Conservation (phyloP, 2,329 filamentous ascomycete genomes). For the Didymella pinodella region DNA sequence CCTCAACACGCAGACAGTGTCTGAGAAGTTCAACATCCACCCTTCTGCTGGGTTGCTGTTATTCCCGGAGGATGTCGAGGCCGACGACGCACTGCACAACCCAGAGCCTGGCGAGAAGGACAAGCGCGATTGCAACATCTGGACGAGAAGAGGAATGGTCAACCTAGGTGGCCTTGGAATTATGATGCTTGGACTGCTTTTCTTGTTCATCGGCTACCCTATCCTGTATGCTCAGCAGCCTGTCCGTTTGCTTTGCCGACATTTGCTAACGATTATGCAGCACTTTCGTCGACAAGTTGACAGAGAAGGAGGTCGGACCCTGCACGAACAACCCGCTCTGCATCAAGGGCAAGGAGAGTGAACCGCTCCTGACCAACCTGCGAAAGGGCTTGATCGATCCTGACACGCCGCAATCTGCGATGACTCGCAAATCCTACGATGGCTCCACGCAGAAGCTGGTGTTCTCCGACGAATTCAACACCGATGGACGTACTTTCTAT, state of each 20-base stretch:
- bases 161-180: slow-evolving; percentile 70
- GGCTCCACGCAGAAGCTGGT: slow-evolving; percentile 70
- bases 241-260: neutral
- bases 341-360: slow-evolving; percentile 57
- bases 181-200: slow-evolving; percentile 67
- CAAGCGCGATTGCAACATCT: slow-evolving; percentile 69
- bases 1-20: slow-evolving; percentile 75
- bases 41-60: slow-evolving; percentile 71
- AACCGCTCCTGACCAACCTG: slow-evolving; percentile 66
- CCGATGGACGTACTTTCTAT: slow-evolving; percentile 72
- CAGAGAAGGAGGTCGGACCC: slow-evolving; percentile 46
- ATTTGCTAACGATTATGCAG: slow-evolving; percentile 50
- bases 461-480: slow-evolving; percentile 78
- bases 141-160: slow-evolving; percentile 67
- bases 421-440: slow-evolving; percentile 63
- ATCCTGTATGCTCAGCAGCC: slow-evolving; percentile 65
- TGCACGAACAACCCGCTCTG: slow-evolving; percentile 58
- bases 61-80: slow-evolving; percentile 76
- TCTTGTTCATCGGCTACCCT: slow-evolving; percentile 74
- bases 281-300: slow-evolving; percentile 63
- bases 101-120: slow-evolving; percentile 71
- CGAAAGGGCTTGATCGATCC: slow-evolving; percentile 70
- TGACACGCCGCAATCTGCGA: slow-evolving; percentile 67
- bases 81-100: slow-evolving; percentile 76
- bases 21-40: slow-evolving; percentile 76